phyloP scores from a whole-genome alignment of 441 rosid species.

The Mallotus japonicus region DNA sequence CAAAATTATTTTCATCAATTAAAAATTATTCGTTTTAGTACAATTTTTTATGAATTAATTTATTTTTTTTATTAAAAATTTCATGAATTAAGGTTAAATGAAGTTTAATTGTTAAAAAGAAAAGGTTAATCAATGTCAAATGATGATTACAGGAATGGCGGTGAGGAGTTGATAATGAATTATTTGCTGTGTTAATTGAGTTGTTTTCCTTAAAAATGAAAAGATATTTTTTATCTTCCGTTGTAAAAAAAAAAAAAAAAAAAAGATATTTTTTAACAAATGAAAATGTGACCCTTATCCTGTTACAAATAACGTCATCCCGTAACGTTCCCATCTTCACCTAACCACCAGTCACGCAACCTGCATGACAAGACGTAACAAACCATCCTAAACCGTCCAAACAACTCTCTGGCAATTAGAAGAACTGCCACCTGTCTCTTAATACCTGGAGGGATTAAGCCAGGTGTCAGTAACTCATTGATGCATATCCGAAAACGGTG shows the following conservation, averaged over 20 bases:
- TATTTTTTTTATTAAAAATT: too few relatives aligned
- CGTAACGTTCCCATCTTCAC: constrained; percentile 29
- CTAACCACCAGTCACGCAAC: constrained; percentile 29
- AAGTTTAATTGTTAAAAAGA: too few relatives aligned
- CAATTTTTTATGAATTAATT: too few relatives aligned
- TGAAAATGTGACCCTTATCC: constrained; percentile 5
- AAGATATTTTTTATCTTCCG: not conserved
- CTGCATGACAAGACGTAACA: constrained; percentile 31
- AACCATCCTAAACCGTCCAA: constrained; percentile 13
- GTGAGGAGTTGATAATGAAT: too few relatives aligned
- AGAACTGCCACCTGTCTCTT: constrained; percentile 20
- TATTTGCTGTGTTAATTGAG: too few relatives aligned
- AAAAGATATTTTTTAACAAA: not conserved
- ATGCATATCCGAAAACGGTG: not conserved
- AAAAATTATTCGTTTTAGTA: too few relatives aligned
- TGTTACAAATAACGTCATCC: constrained; percentile 13
- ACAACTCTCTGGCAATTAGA: constrained; percentile 2
- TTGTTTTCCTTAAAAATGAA: not conserved
- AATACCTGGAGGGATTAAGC: not conserved
- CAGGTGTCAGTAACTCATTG: not conserved
- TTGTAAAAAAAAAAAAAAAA: too few relatives aligned
- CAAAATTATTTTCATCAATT: too few relatives aligned
- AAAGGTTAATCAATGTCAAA: too few relatives aligned
- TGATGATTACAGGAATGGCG: too few relatives aligned
- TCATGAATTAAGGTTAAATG: too few relatives aligned